Evolutionary conservation across 495 filamentous ascomycete genomes (phyloP), one percentile per base, ranked within the genome.

Genomic region (Tuber calosporum): DNA sequence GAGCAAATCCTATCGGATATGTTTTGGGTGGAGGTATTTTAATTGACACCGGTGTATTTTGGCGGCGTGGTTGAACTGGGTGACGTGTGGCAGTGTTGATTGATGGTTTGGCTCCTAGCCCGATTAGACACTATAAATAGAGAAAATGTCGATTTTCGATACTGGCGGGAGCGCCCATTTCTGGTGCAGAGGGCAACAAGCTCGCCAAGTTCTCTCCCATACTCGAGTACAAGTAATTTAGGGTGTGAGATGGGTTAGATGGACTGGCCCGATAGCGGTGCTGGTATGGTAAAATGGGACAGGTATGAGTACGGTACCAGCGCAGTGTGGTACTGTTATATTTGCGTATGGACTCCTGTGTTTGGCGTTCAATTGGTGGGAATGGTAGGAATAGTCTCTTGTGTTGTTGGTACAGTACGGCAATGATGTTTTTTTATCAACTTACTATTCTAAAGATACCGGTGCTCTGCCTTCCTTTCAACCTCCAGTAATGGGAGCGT

Each of bases 21-120:
- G 53, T 30, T 58, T 26, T 30, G 30, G 26, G 53, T 30, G 9
- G 53, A 30, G n/a, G 53, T 11, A 53, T 53, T 53, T 53, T 53
- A n/a, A 53, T 53, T 6, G n/a, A 19, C n/a, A n/a, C n/a, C n/a
- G n/a, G n/a, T 17, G 19, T 43, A 43, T 43, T 43, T n/a, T 53
- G 45, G 45, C 45, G 45, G 45, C 9, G 48, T 26, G n/a, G 48
- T 58, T 26, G 6, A 58, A 26, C 53, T 58, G 7, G 53, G 30
- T 58, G 53, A 58, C 53, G 53, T 58, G 53, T 58, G 53, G n/a
- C 53, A 58, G 53, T 58, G 53, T 58, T 58, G 53, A 17, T 58
- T 58, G 53, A 17, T 15, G 53, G 53, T 58, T 30, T 58, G n/a
- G 53, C 15, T 58, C 26, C 53, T 58, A 9, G n/a, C n/a, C n/a